These are phyloP conservation scores for Orbilia ellipsospora DNA, from an alignment of 2,329 filamentous ascomycete species.

Conservation along the genomic window DNA sequence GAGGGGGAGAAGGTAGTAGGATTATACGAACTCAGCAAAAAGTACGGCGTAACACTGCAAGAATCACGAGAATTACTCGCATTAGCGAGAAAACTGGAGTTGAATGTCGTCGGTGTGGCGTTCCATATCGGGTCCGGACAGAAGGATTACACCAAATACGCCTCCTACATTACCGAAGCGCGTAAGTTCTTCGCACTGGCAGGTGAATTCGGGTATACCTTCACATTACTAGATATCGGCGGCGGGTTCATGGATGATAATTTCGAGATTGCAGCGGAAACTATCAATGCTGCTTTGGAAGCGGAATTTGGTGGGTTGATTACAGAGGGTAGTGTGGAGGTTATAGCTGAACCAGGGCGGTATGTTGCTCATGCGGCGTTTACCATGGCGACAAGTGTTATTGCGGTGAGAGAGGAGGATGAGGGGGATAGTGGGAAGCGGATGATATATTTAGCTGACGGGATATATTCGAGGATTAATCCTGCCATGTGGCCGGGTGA, in stretches of 20 bases:
- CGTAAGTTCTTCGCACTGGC: constrained; percentile 29
- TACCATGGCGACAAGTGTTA: constrained; percentile 38
- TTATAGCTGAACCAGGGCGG: constrained; percentile 47
- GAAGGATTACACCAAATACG: constrained; percentile 18
- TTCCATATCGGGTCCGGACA: constrained; percentile 48
- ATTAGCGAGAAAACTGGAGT: constrained; percentile 14
- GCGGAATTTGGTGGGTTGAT: constrained; percentile 41
- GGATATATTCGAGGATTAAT: constrained; percentile 46
- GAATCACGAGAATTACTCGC: constrained; percentile 13
- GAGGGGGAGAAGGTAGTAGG: not conserved
- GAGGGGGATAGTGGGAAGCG: constrained; percentile 2
- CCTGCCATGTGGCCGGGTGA: constrained; percentile 43
- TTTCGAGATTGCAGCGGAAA: constrained; percentile 29
- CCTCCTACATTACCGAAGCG: constrained; percentile 26
- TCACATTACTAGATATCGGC: constrained; percentile 42
- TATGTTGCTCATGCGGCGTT: constrained; percentile 40
- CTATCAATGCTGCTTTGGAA: constrained; percentile 21
- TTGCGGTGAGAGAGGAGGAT: constrained; percentile 31
- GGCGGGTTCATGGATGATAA: constrained; percentile 44
- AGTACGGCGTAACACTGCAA: constrained; percentile 40
- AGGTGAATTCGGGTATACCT: constrained; percentile 29
- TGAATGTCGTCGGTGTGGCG: constrained; percentile 35
- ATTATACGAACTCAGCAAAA: constrained; percentile 42
- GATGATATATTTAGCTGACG: constrained; percentile 42
- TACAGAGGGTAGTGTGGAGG: constrained; percentile 4